These are phyloP conservation scores for Porogramme epimiltina DNA, from an alignment of 1,284 basidiomycete species.

Conservation along the genomic window DNA sequence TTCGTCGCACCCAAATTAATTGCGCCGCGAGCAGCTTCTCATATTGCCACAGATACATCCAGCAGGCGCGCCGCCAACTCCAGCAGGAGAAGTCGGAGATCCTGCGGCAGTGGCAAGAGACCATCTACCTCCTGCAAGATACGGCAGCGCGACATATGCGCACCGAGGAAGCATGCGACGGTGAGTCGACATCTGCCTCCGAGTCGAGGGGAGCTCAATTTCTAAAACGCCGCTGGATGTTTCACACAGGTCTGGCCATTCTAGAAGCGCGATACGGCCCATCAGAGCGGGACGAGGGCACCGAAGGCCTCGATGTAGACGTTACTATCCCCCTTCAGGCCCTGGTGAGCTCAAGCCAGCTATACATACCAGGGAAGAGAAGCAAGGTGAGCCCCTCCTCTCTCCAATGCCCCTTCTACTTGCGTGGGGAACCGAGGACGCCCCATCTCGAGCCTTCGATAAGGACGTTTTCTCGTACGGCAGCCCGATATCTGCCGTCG, in stretches of 20 bases:
- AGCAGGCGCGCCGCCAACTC: conserved; percentile 49
- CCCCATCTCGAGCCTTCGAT: conserved; percentile 13
- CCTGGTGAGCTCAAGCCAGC: conserved; percentile 76
- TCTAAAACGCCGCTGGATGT: not conserved
- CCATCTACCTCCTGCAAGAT: conserved; percentile 43
- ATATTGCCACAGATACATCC: conserved; percentile 44
- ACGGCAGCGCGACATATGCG: conserved; percentile 47
- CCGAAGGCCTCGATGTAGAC: conserved; percentile 63
- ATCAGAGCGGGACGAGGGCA: conserved; percentile 50
- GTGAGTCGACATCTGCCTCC: conserved; percentile 19
- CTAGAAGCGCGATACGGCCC: conserved; percentile 72
- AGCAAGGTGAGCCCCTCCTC: conserved; percentile 50
- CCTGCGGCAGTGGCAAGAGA: conserved; percentile 59
- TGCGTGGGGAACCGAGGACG: conserved; percentile 1
- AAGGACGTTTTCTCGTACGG: conserved; percentile 10
- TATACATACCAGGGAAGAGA: conserved; percentile 78
- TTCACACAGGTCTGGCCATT: conserved; percentile 68
- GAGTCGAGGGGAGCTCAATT: conserved; percentile 9
- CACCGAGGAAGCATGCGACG: conserved; percentile 37
- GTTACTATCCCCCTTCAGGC: conserved; percentile 84
- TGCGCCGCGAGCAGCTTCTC: conserved; percentile 15
- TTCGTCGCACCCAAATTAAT: conserved; percentile 8
- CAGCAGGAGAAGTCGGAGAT: conserved; percentile 61
- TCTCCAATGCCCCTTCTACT: not conserved
- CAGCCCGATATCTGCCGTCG: conserved; percentile 13